These are phyloP conservation scores for Pseudocercospora cruenta DNA, from an alignment of 2,329 filamentous ascomycete species.

Conservation along the genomic window DNA sequence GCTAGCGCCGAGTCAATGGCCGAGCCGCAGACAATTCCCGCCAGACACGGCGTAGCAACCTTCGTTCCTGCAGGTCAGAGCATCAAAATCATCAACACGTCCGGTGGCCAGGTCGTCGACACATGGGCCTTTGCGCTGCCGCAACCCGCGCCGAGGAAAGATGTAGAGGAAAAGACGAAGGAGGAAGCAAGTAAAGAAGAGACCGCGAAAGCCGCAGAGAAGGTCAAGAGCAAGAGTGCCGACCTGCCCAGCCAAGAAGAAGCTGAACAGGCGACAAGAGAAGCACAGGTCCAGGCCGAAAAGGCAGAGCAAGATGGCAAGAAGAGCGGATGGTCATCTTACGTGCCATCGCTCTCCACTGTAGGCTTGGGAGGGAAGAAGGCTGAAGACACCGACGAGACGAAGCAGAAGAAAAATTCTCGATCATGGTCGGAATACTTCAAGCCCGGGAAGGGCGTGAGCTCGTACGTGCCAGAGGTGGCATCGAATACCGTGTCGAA, in stretches of 20 bases:
- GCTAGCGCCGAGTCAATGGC: constrained; percentile 17
- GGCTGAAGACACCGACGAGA: constrained; percentile 33
- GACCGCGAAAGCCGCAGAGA: constrained; percentile 25
- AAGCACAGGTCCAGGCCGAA: constrained; percentile 25
- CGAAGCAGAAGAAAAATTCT: constrained; percentile 40
- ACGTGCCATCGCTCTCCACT: constrained; percentile 33
- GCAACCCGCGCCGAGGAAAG: constrained; percentile 43
- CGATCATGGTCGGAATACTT: constrained; percentile 53
- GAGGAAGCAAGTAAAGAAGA: constrained; percentile 28
- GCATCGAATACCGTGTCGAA: constrained; percentile 46
- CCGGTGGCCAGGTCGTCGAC: constrained; percentile 55
- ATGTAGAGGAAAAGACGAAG: constrained; percentile 25
- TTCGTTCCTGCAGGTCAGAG: constrained; percentile 53
- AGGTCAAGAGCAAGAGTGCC: constrained; percentile 33
- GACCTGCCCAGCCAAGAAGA: constrained; percentile 42
- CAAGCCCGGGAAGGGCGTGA: constrained; percentile 52
- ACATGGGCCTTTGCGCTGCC: constrained; percentile 55
- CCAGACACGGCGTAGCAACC: constrained; percentile 54
- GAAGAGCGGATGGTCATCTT: constrained; percentile 39
- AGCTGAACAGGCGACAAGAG: constrained; percentile 37
- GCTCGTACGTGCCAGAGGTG: constrained; percentile 51
- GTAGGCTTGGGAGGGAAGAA: constrained; percentile 30
- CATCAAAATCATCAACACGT: constrained; percentile 56
- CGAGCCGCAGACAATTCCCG: constrained; percentile 50
- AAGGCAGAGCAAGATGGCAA: constrained; percentile 25